Evolutionary conservation across 208 protist species (phyloP).

Genomic region (Kentomonas sorsogonicus): DNA sequence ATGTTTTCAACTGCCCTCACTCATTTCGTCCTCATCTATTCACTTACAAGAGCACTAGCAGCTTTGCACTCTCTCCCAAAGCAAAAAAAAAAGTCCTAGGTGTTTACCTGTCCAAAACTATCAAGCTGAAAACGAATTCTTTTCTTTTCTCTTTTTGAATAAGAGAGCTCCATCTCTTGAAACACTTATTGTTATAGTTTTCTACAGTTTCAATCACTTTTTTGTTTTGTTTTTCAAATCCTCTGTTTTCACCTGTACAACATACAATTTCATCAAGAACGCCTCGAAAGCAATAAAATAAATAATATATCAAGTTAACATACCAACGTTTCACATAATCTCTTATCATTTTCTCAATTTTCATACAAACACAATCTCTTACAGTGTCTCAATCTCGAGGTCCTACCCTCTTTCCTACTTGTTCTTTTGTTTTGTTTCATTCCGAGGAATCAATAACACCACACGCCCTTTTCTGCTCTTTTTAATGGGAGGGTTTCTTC

Average conservation of each 20-base stretch:
- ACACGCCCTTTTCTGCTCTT: no score
- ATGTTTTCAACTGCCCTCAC: no score
- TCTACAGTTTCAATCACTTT: neutral
- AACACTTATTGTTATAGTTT: neutral
- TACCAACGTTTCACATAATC: neutral
- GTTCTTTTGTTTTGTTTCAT: neutral
- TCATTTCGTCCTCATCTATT: no score
- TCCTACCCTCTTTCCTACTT: neutral
- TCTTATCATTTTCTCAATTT: neutral
- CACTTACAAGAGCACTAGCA: no score
- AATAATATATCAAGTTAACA: neutral
- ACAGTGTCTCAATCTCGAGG: neutral
- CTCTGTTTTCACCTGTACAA: neutral
- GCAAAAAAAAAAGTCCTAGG: no score
- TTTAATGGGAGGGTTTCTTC: no score
- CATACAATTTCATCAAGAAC: constrained; percentile 9
- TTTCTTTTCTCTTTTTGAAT: no score
- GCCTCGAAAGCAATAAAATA: constrained; percentile 1
- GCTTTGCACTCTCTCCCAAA: no score
- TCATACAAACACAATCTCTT: neutral
- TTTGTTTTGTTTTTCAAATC: constrained; percentile 8
- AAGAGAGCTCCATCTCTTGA: neutral
- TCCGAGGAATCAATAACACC: no score
- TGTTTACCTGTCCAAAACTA: no score
- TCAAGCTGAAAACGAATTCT: no score